Percentiles rank a stretch among this genome's conserved stretches.
phyloP scores from a whole-genome alignment of 139 green algal species.

The Coccomyxa sp. region DNA sequence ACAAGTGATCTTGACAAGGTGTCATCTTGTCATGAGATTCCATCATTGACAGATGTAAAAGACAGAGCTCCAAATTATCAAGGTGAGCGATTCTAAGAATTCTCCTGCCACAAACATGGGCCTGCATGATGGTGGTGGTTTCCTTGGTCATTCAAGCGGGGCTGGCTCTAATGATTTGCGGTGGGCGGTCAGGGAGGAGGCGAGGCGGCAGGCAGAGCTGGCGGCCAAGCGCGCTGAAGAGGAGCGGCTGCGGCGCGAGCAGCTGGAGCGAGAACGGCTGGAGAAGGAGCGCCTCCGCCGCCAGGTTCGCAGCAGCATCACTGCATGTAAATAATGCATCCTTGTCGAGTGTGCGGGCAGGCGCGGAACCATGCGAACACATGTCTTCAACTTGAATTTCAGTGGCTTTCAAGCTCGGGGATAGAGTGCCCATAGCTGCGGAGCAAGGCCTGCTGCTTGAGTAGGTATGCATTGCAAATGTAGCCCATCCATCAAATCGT shows the following conservation, averaged over 20 bases:
- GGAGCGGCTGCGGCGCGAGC: constrained; percentile 6
- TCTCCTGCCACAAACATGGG: too few relatives aligned
- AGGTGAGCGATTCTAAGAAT: too few relatives aligned
- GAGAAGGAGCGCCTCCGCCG: not conserved
- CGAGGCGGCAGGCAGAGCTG: constrained; percentile 7
- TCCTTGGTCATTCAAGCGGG: not conserved
- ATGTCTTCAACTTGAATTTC: not conserved
- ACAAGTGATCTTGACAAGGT: not conserved
- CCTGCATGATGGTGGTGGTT: too few relatives aligned
- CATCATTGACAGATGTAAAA: not conserved
- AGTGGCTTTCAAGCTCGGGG: too few relatives aligned
- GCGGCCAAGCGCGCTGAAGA: constrained; percentile 14
- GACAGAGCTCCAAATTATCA: not conserved
- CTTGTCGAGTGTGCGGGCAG: not conserved
- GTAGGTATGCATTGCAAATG: too few relatives aligned
- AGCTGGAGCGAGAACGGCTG: constrained; percentile 14
- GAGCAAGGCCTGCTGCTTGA: too few relatives aligned
- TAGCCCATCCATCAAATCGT: too few relatives aligned
- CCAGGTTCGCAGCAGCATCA: too few relatives aligned
- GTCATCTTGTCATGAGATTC: not conserved
- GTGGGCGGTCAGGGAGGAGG: not conserved
- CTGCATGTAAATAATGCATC: too few relatives aligned
- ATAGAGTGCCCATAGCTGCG: too few relatives aligned
- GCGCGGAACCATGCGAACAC: not conserved
- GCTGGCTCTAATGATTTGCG: not conserved